These are phyloP conservation scores for Spergularia azorica DNA, from an alignment of 179 eudicot genomes.

Conservation along the genomic window DNA sequence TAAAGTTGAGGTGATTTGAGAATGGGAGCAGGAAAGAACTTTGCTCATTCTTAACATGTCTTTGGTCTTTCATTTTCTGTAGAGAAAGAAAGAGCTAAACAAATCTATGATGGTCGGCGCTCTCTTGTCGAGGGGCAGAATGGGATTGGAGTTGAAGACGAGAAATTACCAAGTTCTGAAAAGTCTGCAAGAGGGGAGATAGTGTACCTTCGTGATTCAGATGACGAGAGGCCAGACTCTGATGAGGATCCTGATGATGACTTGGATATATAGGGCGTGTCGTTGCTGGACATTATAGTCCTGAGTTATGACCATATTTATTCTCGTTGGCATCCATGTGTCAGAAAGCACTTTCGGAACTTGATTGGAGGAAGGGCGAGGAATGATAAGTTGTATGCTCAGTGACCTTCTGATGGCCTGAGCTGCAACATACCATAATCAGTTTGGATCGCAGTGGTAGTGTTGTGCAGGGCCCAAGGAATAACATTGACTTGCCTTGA, in stretches of 20 bases:
- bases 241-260: constrained; percentile 99
- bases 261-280: constrained; percentile 58
- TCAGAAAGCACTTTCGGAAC: neutral
- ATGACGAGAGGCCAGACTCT: constrained; percentile 94
- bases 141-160: constrained; percentile 35
- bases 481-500: too few relatives aligned
- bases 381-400: too few relatives aligned
- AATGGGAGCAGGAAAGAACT: neutral
- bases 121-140: constrained; percentile 45
- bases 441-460: too few relatives aligned
- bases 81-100: constrained; percentile 64
- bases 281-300: neutral
- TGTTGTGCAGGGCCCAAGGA: too few relatives aligned
- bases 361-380: neutral
- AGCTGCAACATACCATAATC: too few relatives aligned
- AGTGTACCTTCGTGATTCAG: constrained; percentile 89
- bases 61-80: constrained; percentile 16
- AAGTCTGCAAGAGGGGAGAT: constrained; percentile 74
- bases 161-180: constrained; percentile 37
- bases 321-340: neutral
- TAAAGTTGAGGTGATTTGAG: neutral
- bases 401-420: too few relatives aligned
- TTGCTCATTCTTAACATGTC: neutral
- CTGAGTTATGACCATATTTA: neutral
- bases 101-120: constrained; percentile 87